Base-by-base conservation (phyloP, 441 rosid species). In the Populus tomentosa region DNA sequence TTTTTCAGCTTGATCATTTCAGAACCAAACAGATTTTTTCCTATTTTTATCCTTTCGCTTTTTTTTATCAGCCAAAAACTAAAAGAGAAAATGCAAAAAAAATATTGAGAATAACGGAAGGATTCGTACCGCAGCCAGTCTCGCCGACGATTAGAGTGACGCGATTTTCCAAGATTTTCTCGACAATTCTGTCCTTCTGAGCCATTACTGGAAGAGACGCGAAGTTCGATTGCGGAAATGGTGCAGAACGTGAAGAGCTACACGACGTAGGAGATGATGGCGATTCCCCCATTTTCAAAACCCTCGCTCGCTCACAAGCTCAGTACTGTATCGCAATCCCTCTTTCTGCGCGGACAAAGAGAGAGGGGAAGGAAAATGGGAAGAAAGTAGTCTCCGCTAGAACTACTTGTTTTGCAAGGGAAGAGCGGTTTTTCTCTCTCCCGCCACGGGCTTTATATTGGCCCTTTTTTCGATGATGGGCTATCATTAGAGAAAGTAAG, bases 61-160 rank as follows among this genome's bases (percentile, higher is more conserved):
- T 18, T 56, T 56, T 56, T 5, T 30, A 32, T 10, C n/a, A 10
- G 21, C 46, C 7, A 20, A 24, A 4, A 16, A 1, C 13, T 14
- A 32, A 2, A 20, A 7, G 16, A 10, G 13, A 30, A 38, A 14
- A 33, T 7, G 2, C 24, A 64, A 21, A 69, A 21, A 21, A 8
- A 26, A 14, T 21, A 59, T 26, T 30, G 32, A 65, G 20, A 61
- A 33, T 16, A 30, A 67, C 5, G 67, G 36, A 71, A 69, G 81
- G 76, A 18, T 6, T 20, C 21, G 70, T 86, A 93, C 98, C 99
- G 88, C 97, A 95, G 73, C 99, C 99, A 24, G 99, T 89, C 50
- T 93, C 98, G 77, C 98, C 99, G 79, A 95, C 88, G 72, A 93
- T 92, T 75, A 95, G 95, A 80, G 99, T 95, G 83, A 95, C 99